Evolutionary conservation across 1,284 basidiomycete genomes (phyloP).

Genomic region (Malassezia arunalokei): DNA sequence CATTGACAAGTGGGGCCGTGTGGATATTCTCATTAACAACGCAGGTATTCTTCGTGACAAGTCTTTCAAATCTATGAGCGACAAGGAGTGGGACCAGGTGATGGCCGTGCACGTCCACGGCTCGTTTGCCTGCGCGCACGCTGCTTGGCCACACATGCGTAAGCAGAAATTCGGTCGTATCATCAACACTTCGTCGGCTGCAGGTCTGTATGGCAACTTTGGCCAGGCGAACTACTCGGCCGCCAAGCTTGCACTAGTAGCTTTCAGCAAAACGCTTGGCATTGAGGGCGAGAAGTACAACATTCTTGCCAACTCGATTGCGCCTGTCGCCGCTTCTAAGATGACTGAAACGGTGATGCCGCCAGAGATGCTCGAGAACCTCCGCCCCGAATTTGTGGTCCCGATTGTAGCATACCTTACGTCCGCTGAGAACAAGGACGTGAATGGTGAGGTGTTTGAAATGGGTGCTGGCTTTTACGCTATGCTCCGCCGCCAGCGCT

Average conservation of each 20-base stretch:
- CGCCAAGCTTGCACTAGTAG: slow-evolving; percentile 48
- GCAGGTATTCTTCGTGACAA: slow-evolving; percentile 75
- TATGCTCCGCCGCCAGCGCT: slow-evolving; percentile 85
- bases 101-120: slow-evolving; percentile 86
- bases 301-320: slow-evolving; percentile 76
- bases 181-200: slow-evolving; percentile 46
- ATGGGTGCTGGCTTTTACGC: slow-evolving; percentile 86
- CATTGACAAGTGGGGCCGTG: slow-evolving; percentile 72
- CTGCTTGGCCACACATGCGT: slow-evolving; percentile 85
- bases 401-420: slow-evolving; percentile 54
- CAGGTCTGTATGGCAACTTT: slow-evolving; percentile 64
- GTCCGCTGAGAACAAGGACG: slow-evolving; percentile 49
- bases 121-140: slow-evolving; percentile 85
- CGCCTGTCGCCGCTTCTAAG: slow-evolving; percentile 80
- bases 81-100: slow-evolving; percentile 51
- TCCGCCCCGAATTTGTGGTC: slow-evolving; percentile 87
- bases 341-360: slow-evolving; percentile 95
- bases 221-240: slow-evolving; percentile 75
- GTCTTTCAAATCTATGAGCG: slow-evolving; percentile 48
- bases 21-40: slow-evolving; percentile 64
- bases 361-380: slow-evolving; percentile 81
- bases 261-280: slow-evolving; percentile 75
- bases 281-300: slow-evolving; percentile 80
- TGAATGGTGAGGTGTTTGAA: slow-evolving; percentile 79
- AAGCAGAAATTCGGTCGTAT: slow-evolving; percentile 59